phyloP scores from a whole-genome alignment of 2,329 filamentous ascomycete species.

The Arthrobotrys conoides region DNA sequence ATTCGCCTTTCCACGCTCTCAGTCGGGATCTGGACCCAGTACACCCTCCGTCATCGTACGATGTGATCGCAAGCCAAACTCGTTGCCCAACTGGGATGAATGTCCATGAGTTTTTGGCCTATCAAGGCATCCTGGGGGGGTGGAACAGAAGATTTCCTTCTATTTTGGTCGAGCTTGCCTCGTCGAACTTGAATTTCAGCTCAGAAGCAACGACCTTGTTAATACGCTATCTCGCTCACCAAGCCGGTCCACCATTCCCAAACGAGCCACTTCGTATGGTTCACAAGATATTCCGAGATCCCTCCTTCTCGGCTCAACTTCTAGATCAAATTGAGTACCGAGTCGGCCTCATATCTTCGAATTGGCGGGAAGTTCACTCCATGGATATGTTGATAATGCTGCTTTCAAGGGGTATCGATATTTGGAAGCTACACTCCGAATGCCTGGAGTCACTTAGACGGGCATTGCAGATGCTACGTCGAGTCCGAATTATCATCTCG shows the following conservation, averaged over 20 bases:
- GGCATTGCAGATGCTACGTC: slow-evolving; percentile 66
- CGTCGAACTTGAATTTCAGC: slow-evolving; percentile 74
- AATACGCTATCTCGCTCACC: slow-evolving; percentile 71
- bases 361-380: slow-evolving; percentile 73
- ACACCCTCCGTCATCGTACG: slow-evolving; percentile 71
- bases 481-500: slow-evolving; percentile 68
- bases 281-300: slow-evolving; percentile 71
- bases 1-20: slow-evolving; percentile 66
- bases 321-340: slow-evolving; percentile 69
- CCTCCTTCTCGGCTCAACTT: slow-evolving; percentile 70
- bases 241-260: slow-evolving; percentile 71
- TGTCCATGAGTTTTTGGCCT: slow-evolving; percentile 72
- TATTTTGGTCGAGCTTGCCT: slow-evolving; percentile 71
- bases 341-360: slow-evolving; percentile 70
- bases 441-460: slow-evolving; percentile 36
- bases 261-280: slow-evolving; percentile 67
- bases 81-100: slow-evolving; percentile 70
- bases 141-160: slow-evolving; percentile 69
- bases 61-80: slow-evolving; percentile 70
- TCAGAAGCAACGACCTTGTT: slow-evolving; percentile 70
- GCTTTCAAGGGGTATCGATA: slow-evolving; percentile 66
- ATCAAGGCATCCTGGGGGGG: slow-evolving; percentile 70
- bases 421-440: slow-evolving; percentile 63
- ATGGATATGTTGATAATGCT: slow-evolving; percentile 75
- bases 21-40: slow-evolving; percentile 61